These are phyloP conservation scores for Leucaena leucocephala DNA, from an alignment of 306 rosid species.

Conservation along the genomic window DNA sequence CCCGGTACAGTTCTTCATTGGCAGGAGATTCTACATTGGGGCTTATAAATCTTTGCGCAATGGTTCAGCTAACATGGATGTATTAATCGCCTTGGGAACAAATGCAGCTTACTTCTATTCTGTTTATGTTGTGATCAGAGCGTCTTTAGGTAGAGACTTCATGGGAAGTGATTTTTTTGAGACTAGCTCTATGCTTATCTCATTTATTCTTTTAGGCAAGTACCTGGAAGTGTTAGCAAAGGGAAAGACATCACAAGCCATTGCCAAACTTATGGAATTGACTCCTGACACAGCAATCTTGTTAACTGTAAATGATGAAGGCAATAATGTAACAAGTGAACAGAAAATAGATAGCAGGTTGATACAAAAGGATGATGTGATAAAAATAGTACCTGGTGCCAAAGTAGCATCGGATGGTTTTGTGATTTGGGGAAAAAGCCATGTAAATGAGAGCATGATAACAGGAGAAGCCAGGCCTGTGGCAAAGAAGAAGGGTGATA, in stretches of 20 bases:
- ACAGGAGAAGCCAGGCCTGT: constrained; percentile 78
- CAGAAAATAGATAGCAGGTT: constrained; percentile 56
- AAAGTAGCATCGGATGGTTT: constrained; percentile 75
- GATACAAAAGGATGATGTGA: constrained; percentile 72
- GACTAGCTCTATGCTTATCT: constrained; percentile 78
- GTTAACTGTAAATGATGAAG: constrained; percentile 52
- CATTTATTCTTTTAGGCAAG: constrained; percentile 72
- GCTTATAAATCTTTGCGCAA: constrained; percentile 63
- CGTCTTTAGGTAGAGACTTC: constrained; percentile 54
- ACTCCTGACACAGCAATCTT: constrained; percentile 68
- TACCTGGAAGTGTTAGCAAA: constrained; percentile 76
- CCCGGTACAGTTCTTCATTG: constrained; percentile 63
- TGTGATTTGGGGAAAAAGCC: constrained; percentile 72
- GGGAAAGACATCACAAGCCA: constrained; percentile 79
- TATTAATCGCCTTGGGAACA: constrained; percentile 76
- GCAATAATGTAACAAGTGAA: constrained; percentile 29
- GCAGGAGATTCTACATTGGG: constrained; percentile 53
- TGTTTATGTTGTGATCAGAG: constrained; percentile 53
- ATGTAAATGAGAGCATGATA: constrained; percentile 85
- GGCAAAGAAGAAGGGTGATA: constrained; percentile 53
- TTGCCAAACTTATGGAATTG: constrained; percentile 77
- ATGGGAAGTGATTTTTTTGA: constrained; percentile 71
- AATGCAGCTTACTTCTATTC: constrained; percentile 87
- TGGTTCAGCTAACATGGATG: constrained; percentile 85
- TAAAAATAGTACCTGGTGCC: constrained; percentile 64